Evolutionary conservation across 2,329 filamentous ascomycete species (phyloP), one percentile per base, ranked within the genome.

Genomic region (Claviceps fusiformis): DNA sequence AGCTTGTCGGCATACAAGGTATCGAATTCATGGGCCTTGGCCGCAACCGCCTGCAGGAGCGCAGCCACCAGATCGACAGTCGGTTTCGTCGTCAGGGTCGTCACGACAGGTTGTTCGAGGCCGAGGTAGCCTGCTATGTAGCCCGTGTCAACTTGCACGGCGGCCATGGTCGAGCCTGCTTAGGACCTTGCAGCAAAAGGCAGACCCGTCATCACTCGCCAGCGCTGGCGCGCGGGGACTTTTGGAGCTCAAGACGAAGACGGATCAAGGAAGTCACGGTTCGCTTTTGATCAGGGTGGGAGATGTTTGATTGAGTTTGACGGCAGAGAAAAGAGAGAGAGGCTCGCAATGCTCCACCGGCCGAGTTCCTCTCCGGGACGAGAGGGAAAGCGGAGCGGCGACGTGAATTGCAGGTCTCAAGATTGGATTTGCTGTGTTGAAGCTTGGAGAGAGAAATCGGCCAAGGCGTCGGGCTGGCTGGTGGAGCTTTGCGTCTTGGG

Each of bases 1-100:
- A 96, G 78, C 72, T 96, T 97, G 60, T 95, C 88, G 10, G 92
- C 85, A 63, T 86, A 89, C 45, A 95, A 73, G 44, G 83, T 80
- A 66, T 95, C 89, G 63, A 82, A 85, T 64, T 95, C 89, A 63
- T 85, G 87, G 41, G 88, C 89, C 69, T 93, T 95, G 35, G 75
- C 73, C 29, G 85, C 80, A 54, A 97, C 81, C 31, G 87, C 85
- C 59, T 81, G 76, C 45, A 98, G 78, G 53, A 98, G 76, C 46
- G 80, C 75, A 56, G 80, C 78, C 60, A 96, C 86, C 31, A 95
- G 81, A 13, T 95, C 89, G 59, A 79, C 74, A 3, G 90, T 96
- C 51, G 87, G 87, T 44, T 79, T 76, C 56, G 84, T 81, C 45
- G 83, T 74, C 62, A 84, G 71, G 29, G 78, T 75, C 50, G 77